Percentiles rank a stretch among this genome's conserved stretches.
Conservation (phyloP, 768 basidiomycete species). For the Dioszegia hungarica region DNA sequence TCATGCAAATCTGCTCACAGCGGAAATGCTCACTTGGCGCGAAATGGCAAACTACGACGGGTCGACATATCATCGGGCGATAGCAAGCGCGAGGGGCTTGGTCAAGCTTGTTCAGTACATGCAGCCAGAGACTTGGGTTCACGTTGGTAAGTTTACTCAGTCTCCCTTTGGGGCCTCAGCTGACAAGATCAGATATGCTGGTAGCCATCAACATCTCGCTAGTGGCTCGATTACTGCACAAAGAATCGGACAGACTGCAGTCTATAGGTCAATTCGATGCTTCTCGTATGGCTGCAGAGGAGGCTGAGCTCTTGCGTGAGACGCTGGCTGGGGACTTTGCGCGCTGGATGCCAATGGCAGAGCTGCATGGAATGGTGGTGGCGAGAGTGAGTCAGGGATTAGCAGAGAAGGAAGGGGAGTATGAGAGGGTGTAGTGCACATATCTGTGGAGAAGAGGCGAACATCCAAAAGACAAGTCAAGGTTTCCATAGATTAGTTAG, state of each 20-base stretch:
- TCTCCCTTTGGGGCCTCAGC: background rate
- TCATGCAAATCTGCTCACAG: conserved; percentile 33
- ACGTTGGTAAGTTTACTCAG: conserved; percentile 29
- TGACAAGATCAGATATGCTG: conserved; percentile 25
- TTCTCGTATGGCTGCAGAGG: conserved; percentile 14
- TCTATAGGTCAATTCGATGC: conserved; percentile 5
- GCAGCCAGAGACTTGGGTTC: conserved; percentile 24
- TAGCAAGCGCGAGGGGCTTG: conserved; percentile 31
- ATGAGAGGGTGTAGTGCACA: conserved; percentile 29
- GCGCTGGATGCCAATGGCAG: conserved; percentile 36
- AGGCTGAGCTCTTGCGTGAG: conserved; percentile 23
- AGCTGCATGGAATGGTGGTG: conserved; percentile 36
- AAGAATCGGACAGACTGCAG: conserved; percentile 33
- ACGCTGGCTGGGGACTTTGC: conserved; percentile 17
- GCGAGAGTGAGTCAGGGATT: conserved; percentile 38
- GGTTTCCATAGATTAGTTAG: no score
- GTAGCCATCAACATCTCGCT: conserved; percentile 38
- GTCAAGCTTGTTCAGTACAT: conserved; percentile 26
- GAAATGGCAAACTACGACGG: conserved; percentile 35
- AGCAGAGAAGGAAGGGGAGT: conserved; percentile 45
- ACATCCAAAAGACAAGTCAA: no score
- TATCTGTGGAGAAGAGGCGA: background rate
- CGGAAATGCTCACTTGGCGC: conserved; percentile 41
- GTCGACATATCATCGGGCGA: conserved; percentile 28
- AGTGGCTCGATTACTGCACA: conserved; percentile 35